Evolutionary conservation across 306 rosid species (phyloP).

Genomic region (Canavalia ensiformis): DNA sequence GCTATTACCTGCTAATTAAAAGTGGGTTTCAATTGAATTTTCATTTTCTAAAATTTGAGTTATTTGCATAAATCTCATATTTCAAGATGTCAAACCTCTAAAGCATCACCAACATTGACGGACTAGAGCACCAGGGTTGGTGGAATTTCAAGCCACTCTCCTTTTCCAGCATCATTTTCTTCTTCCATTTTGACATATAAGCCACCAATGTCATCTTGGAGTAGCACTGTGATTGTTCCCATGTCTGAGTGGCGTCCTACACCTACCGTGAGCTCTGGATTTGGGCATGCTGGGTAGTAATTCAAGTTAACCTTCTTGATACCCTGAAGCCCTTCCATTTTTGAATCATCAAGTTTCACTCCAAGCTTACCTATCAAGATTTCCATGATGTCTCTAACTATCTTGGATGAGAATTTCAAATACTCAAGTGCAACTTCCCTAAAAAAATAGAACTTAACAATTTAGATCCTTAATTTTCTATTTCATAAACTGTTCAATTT

Average conservation of each 20-base stretch:
- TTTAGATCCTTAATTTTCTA: too few relatives aligned
- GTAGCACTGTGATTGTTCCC: slow-evolving; percentile 64
- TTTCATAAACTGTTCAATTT: too few relatives aligned
- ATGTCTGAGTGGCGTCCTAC: slow-evolving; percentile 77
- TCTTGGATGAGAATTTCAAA: slow-evolving; percentile 53
- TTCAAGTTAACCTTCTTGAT: slow-evolving; percentile 66
- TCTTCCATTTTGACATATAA: slow-evolving; percentile 61
- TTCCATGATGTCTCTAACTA: slow-evolving; percentile 54
- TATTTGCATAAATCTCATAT: too few relatives aligned
- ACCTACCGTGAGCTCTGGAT: slow-evolving; percentile 76
- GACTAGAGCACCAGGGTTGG: slow-evolving; percentile 69
- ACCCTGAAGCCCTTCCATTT: slow-evolving; percentile 51
- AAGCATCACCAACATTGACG: slow-evolving; percentile 63
- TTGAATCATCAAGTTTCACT: slow-evolving; percentile 51
- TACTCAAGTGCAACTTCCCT: slow-evolving; percentile 68
- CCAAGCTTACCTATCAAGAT: slow-evolving; percentile 59
- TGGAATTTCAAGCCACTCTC: slow-evolving; percentile 66
- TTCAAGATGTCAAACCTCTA: slow-evolving; percentile 21
- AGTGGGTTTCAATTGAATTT: too few relatives aligned
- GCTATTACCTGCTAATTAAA: too few relatives aligned
- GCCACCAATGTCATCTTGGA: slow-evolving; percentile 77
- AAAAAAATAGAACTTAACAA: background rate
- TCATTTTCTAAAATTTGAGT: too few relatives aligned
- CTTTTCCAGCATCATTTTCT: slow-evolving; percentile 42
- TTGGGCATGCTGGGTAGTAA: slow-evolving; percentile 71